Base-by-base conservation (phyloP, 179 eudicot species). In the Patellifolia procumbens region DNA sequence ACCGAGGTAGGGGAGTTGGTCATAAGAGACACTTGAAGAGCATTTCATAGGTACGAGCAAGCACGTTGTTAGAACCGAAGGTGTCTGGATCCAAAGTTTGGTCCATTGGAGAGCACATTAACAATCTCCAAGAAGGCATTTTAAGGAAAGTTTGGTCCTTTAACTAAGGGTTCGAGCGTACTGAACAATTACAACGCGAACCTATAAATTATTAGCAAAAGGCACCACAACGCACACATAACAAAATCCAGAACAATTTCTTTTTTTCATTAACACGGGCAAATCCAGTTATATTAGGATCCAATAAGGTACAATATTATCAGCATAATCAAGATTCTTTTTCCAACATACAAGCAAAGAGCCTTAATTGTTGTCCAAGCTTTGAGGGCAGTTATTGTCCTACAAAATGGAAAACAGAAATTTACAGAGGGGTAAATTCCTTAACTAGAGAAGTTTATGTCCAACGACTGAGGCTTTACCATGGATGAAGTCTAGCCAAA, bases 401-500 rank as follows among this genome's bases (percentile, higher is more conserved):
- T 66, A 60, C 60, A 43, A 63, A 55, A 28, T 20, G 37, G 11
- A 22, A 29, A 52, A 65, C 42, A 26, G 4, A 34, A 3, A 43
- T 28, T 70, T 19, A 20, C n/a, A 69, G 65, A 34, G 10, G 7
- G 35, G 59, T 2, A 26, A 56, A 20, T 4, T 4, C 12, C 3
- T 1, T 5, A 32, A 11, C 2, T 28, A 48, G 7, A 45, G 17
- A 32, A 56, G 28, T 11, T 17, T 39, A 34, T 22, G 59, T n/a
- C n/a, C n/a, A n/a, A n/a, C n/a, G 31, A 16, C 15, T n/a, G 52
- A 60, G 42, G 62, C 6, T 61, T 52, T 52, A 78, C 81, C 76
- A 45, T 10, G 32, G 42, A 42, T 49, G 4, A 26, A 42, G 69
- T 48, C 8, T 89, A 95, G 49, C 99, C 97, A 26, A 93, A 93